Base-by-base conservation (phyloP, 106 monocot species). In the Gastrodia elata region DNA sequence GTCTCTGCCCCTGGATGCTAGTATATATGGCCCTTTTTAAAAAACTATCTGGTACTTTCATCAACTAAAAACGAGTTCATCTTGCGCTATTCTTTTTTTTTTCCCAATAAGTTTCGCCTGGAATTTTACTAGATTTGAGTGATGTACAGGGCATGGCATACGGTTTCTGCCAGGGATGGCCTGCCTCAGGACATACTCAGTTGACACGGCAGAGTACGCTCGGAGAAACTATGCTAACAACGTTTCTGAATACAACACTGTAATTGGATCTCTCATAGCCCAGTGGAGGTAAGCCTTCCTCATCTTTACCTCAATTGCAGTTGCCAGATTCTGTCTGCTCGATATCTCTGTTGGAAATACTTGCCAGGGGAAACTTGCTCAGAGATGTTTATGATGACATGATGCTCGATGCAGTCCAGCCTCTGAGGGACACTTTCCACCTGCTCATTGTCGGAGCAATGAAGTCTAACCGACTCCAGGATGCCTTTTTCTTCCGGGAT, bases 371-470 rank as follows among this genome's bases (percentile, higher is more conserved):
- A 11, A 93, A 76, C 83, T 81, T 98, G 74, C 70, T 98, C 44
- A 81, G 97, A 71, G 97, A 98, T 81, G 93, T 87, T 44, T 98
- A 98, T 42, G 97, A 98, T 70, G 97, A 98, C 56, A 98, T 98
- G 93, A 78, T 98, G 81, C 88, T 98, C 3, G 97, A 98, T 48
- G 97, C 91, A 27, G 91, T 98, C 37, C 89, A 93, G 85, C 97
- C 97, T 13, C 48, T 83, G 74, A 84, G 97, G 37, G 97, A 93
- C 68, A 98, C 93, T 11, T 98, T 93, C 80, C 97, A 98, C 46
- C 76, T 86, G 20, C 86, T 98, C 55, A 85, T 98, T n/a, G 81
- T 98, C n/a, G 97, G 97, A 65, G 76, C 90, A 39, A 98, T 98
- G 97, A 93, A 83, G 73, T 85, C 91, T 2, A 93, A 82, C 70